Evolutionary conservation across 768 basidiomycete species (phyloP), one percentile per base, ranked within the genome.

Genomic region (Amanita inopinata): DNA sequence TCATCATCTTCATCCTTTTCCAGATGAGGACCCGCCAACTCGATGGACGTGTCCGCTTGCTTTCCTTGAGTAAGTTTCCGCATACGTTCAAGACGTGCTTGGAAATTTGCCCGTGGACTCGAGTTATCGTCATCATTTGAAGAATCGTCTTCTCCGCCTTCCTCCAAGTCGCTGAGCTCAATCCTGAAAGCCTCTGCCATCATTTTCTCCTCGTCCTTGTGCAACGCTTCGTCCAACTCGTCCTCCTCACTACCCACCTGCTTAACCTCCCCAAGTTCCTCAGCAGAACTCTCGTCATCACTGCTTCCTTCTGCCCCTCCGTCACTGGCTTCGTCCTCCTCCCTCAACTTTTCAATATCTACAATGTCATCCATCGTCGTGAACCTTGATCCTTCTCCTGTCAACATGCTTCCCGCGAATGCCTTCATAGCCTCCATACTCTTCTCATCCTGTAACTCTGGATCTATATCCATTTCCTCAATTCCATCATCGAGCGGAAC

Each of bases 301-400:
- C 71, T 43, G 9, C 49, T 40, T 56, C 63, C 42, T 17, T 51
- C 50, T 19, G 45, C 52, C 9, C 53, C 57, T 5, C 48, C 56
- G 22, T 49, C 54, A 43, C 52, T 54, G 0, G 48, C 43, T 0
- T 59, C 53, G 18, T 53, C 46, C 35, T 54, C 62, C 1, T 66
- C 45, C 39, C 49, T 55, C 54, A 80, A 71, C 49, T 56, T 59
- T 43, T 65, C 66, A 40, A 61, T 68, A 56, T 82, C 80, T 34
- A 62, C 70, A 15, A 85, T 51, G 58, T 88, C 84, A 51, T 78
- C 81, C 61, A 78, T 76, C n/a, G 78, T 80, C 34, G 72, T 59
- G 47, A 70, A 67, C 33, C 46, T 50, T 3, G 67, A 69, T 4
- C 73, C 76, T 15, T 66, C 56, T 5, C 49, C 19, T 0, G 62